A percentile compares a stretch with the other conserved stretches of the same genome.
Evolutionary conservation across 2,329 filamentous ascomycete species (phyloP).

Genomic region (Pyrenophora tritici-repentis): DNA sequence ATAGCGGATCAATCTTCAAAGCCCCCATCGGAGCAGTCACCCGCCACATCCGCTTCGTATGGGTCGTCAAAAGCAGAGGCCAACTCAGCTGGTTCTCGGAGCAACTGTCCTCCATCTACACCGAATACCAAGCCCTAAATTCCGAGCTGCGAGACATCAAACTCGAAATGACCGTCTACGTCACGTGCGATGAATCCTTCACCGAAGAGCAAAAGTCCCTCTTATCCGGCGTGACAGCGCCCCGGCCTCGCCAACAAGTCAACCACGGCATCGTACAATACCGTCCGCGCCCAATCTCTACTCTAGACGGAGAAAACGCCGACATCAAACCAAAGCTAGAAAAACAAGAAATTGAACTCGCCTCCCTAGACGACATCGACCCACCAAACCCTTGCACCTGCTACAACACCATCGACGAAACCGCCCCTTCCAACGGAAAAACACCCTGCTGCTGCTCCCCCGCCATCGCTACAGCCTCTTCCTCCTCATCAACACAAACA

Average conservation of each 20-base stretch:
- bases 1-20: slow-evolving; percentile 21
- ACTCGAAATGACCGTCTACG: slow-evolving; percentile 59
- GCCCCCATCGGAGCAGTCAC: slow-evolving; percentile 47
- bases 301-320: slow-evolving; percentile 10
- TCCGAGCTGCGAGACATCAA: slow-evolving; percentile 47
- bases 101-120: slow-evolving; percentile 54
- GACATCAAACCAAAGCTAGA: slow-evolving; percentile 28
- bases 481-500: neutral
- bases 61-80: slow-evolving; percentile 62
- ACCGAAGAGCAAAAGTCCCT: slow-evolving; percentile 48
- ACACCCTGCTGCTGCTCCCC: slow-evolving; percentile 22
- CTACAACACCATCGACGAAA: slow-evolving; percentile 51
- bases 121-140: slow-evolving; percentile 51
- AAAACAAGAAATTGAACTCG: slow-evolving; percentile 22
- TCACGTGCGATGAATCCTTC: slow-evolving; percentile 59
- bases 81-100: slow-evolving; percentile 60
- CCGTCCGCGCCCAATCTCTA: slow-evolving; percentile 11
- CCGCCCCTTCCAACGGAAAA: slow-evolving; percentile 33
- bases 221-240: slow-evolving; percentile 28
- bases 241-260: slow-evolving; percentile 11
- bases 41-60: slow-evolving; percentile 59
- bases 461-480: neutral
- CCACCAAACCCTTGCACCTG: slow-evolving; percentile 53
- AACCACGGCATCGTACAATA: slow-evolving; percentile 28
- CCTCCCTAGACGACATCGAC: slow-evolving; percentile 24